Evolutionary conservation across 2,329 filamentous ascomycete species (phyloP), one percentile per base, ranked within the genome.

Genomic region (Fusarium abutilonis): DNA sequence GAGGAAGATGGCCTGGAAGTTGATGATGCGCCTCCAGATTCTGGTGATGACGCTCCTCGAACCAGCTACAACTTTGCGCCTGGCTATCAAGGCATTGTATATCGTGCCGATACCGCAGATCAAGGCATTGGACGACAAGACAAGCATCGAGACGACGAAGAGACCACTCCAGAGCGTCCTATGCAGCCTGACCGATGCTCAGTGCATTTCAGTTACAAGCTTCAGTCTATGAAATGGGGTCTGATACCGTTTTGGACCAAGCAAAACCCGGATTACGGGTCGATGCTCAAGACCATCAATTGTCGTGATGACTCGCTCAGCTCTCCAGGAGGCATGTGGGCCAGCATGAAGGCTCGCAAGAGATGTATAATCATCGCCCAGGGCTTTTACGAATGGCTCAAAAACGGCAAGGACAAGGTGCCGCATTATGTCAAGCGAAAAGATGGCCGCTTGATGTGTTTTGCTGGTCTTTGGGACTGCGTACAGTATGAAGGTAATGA

Each of bases 371-470:
- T 98, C 9, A 73, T 97, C 6, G 93, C 91, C 9, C 90, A 97
- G 75, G 95, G 95, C 2, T 99, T 98, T 76, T 99, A 92, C 71
- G 95, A 99, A 76, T 98, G 95, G 95, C 79, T 96, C 57, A 94
- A 94, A 76, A 91, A 89, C 69, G 89, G 70, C 50, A 82, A 90
- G 67, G 89, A 95, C 50, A 96, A 92, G 77, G 79, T 94, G 2
- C 94, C 95, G 10, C 88, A 98, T 75, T 97, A 88, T 70, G 85
- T 92, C 19, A 93, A 89, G 76, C 83, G 93, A 26, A 90, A 87
- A 67, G 94, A 98, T 73, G 91, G 90, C 0, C 84, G 87, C 68
- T 78, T 97, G 68, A 91, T 97, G 89, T 94, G 87, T 70, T 88
- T 98, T 69, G 94, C 94, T 10, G 95, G 94, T 0, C 76, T 99